A percentile compares a stretch with the other conserved stretches of the same genome.
phyloP scores from a whole-genome alignment of 495 filamentous ascomycete species.

The Trichoderma asperelloides region DNA sequence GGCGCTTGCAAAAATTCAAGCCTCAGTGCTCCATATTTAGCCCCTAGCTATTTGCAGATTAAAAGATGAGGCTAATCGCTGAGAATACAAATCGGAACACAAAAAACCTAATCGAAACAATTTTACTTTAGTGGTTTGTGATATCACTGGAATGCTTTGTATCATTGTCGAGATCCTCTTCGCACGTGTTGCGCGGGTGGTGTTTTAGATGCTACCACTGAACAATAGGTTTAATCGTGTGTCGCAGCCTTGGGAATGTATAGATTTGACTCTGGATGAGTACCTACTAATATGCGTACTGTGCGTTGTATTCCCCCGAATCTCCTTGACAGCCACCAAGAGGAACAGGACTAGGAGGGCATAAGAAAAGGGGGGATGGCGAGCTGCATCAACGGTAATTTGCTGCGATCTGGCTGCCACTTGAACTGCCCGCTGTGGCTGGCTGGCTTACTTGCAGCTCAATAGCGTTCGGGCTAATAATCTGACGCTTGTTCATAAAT shows the following conservation, averaged over 20 bases:
- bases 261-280: neutral
- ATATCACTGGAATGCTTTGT: neutral
- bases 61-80: neutral
- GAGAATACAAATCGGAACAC: neutral
- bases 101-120: neutral
- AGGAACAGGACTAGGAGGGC: neutral
- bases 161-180: neutral
- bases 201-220: neutral
- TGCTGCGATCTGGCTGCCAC: neutral
- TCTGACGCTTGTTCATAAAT: no score
- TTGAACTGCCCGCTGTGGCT: neutral
- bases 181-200: neutral
- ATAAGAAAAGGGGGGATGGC: neutral
- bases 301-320: neutral
- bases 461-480: no score
- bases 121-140: neutral
- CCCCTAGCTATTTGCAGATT: neutral
- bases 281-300: neutral
- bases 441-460: neutral
- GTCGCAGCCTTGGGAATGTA: neutral
- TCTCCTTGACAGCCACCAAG: neutral
- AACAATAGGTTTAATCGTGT: neutral
- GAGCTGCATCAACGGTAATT: neutral
- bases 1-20: no score
- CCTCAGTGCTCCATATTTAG: no score